Evolutionary conservation across 352 stramenopile genomes (phyloP).

Genomic region (Globisporangium barbulae): DNA sequence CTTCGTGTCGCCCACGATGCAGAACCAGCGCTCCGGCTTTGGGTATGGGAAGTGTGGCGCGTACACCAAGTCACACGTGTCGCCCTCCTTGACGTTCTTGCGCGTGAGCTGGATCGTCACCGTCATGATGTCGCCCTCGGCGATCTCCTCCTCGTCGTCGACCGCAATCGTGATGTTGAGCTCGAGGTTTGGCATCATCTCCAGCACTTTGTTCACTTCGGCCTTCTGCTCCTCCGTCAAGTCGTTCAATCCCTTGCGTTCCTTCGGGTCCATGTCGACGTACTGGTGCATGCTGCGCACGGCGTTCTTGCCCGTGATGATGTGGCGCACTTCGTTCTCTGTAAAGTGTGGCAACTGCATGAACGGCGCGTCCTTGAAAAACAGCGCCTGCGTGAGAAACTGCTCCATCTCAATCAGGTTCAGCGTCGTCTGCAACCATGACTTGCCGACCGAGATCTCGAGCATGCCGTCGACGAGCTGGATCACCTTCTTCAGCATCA

Average conservation of each 20-base stretch:
- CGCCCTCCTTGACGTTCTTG: slow-evolving; percentile 95
- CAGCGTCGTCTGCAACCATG: slow-evolving; percentile 93
- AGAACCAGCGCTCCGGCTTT: slow-evolving; percentile 97
- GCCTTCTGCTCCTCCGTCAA: slow-evolving; percentile 90
- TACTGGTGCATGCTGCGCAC: slow-evolving; percentile 94
- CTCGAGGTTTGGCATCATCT: slow-evolving; percentile 95
- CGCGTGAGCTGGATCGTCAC: slow-evolving; percentile 95
- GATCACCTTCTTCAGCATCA: slow-evolving; percentile 94
- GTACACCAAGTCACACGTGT: slow-evolving; percentile 95
- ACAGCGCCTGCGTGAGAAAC: slow-evolving; percentile 96
- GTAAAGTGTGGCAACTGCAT: slow-evolving; percentile 91
- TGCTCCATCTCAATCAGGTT: slow-evolving; percentile 98
- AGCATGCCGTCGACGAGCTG: slow-evolving; percentile 98
- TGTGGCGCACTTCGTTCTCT: slow-evolving; percentile 90
- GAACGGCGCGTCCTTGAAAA: slow-evolving; percentile 90
- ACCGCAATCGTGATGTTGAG: slow-evolving; percentile 90
- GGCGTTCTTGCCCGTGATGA: slow-evolving; percentile 89
- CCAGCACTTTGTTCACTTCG: slow-evolving; percentile 92
- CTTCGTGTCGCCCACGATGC: slow-evolving; percentile 93
- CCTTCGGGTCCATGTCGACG: slow-evolving; percentile 84
- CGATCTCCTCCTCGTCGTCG: slow-evolving; percentile 92
- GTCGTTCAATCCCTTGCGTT: slow-evolving; percentile 92
- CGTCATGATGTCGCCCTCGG: slow-evolving; percentile 98
- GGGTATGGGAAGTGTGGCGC: slow-evolving; percentile 94
- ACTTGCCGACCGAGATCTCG: slow-evolving; percentile 95